Evolutionary conservation across 805 yeast genomes (phyloP).

Genomic region (Priceomyces castillae): DNA sequence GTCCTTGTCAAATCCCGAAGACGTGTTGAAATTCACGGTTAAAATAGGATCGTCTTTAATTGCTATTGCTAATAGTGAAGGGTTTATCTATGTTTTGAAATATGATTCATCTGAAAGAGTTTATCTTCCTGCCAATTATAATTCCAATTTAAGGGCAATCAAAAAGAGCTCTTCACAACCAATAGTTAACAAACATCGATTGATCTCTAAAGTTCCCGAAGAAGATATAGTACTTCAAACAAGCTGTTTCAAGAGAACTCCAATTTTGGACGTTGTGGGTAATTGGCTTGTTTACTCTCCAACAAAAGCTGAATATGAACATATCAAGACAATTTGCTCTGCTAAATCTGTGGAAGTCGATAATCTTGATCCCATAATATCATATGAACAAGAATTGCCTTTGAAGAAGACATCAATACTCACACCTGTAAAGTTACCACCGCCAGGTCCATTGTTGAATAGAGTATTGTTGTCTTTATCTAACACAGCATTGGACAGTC

Average conservation of each 20-base stretch:
- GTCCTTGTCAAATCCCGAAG: not conserved
- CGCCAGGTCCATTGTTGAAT: conserved; percentile 46
- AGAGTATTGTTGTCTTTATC: conserved; percentile 50
- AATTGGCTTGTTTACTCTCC: conserved; percentile 51
- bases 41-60: conserved; percentile 21
- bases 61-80: conserved; percentile 20
- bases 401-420: conserved; percentile 15
- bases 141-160: conserved; percentile 15
- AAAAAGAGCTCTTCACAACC: conserved; percentile 23
- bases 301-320: conserved; percentile 32
- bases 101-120: conserved; percentile 2
- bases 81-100: conserved; percentile 19
- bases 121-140: conserved; percentile 15
- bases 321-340: conserved; percentile 21
- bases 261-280: conserved; percentile 50
- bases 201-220: conserved; percentile 13
- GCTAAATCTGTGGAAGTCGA: conserved; percentile 2
- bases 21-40: conserved; percentile 9
- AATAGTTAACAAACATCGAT: conserved; percentile 11
- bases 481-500: conserved; percentile 51
- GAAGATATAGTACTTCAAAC: conserved; percentile 28
- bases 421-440: conserved; percentile 48
- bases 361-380: conserved; percentile 12
- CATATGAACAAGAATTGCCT: conserved; percentile 2
- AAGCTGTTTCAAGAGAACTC: conserved; percentile 29